Evolutionary conservation across 345 rosid species (phyloP), one percentile per base, ranked within the genome.

Genomic region (Moricandia moricandioides): DNA sequence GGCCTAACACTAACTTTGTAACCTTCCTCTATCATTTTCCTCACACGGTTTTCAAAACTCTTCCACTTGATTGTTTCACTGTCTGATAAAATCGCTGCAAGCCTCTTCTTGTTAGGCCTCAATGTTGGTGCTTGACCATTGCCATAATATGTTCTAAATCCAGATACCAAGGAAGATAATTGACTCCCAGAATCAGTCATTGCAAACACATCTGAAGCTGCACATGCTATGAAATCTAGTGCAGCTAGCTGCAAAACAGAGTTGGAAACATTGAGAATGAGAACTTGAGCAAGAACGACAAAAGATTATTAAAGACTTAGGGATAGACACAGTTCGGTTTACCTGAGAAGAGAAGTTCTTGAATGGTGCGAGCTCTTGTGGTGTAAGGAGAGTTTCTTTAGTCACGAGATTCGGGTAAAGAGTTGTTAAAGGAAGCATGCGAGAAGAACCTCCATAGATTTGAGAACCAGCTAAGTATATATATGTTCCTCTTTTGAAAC

Each of bases 131-230:
- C 87, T 0, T 71, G 83, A 1, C 89, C 89, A n/a, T 72, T 84
- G 0, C 98, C 96, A 2, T 86, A 89, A 84, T 94, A 94, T 33
- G 91, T 87, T 68, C 97, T 81, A 77, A 84, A 88, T 63, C 97
- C 97, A 62, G 97, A 88, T 7, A 90, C 98, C 35, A 91, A 74
- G n/a, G 97, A 94, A 0, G 97, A 88, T 67, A 94, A 59, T 74
- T 94, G 98, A 83, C 97, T 94, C 67, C 98, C 97, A 3, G 98
- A 94, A 75, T 90, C 98, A 7, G 96, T 94, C 96, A 91, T 87
- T 33, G 97, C 91, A 78, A 91, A 94, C 27, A 90, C 91, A 67
- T 91, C 95, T 37, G 97, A 86, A 45, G 93, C 89, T 69, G 93
- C 93, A 77, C 95, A 94, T 7, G 89, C 93, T 66, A 94, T 88